Conservation (phyloP, 495 filamentous ascomycete genomes). For the Tuber calosporum region DNA sequence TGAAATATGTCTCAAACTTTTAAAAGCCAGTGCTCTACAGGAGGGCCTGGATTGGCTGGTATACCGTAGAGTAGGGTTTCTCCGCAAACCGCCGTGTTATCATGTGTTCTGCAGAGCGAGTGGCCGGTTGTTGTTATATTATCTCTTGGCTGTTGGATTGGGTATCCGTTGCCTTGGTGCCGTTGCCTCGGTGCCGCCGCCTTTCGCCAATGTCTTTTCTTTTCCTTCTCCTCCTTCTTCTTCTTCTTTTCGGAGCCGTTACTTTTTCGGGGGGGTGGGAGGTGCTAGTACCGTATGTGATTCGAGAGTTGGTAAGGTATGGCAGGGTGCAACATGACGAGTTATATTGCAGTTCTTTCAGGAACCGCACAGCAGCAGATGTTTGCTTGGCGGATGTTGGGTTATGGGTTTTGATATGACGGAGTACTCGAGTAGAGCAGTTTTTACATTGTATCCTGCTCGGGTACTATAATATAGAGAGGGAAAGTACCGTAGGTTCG, state of each 20-base stretch:
- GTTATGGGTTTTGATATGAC: not conserved
- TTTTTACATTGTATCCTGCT: not conserved
- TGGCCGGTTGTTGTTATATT: not conserved
- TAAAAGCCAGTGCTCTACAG: too few relatives aligned
- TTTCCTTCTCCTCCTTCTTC: not conserved
- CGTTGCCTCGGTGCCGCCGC: not conserved
- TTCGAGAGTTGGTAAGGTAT: not conserved
- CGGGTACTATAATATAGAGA: not conserved
- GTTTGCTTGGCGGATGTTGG: not conserved
- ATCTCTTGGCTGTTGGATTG: conserved; percentile 4
- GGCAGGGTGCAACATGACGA: not conserved
- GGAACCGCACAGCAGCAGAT: too few relatives aligned
- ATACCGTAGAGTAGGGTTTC: too few relatives aligned
- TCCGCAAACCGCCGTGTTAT: not conserved
- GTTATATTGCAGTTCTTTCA: too few relatives aligned
- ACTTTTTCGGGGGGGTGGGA: not conserved
- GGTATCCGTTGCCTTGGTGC: not conserved
- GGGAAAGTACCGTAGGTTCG: not conserved
- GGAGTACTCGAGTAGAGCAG: not conserved
- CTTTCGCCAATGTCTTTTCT: not conserved
- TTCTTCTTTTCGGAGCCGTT: not conserved
- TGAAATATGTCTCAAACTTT: too few relatives aligned
- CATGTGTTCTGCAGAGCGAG: not conserved
- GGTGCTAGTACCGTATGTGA: not conserved
- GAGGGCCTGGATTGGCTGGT: too few relatives aligned